These are phyloP conservation scores for Chrysoporthe cubensis DNA, from an alignment of 2,329 filamentous ascomycete species.

Conservation along the genomic window DNA sequence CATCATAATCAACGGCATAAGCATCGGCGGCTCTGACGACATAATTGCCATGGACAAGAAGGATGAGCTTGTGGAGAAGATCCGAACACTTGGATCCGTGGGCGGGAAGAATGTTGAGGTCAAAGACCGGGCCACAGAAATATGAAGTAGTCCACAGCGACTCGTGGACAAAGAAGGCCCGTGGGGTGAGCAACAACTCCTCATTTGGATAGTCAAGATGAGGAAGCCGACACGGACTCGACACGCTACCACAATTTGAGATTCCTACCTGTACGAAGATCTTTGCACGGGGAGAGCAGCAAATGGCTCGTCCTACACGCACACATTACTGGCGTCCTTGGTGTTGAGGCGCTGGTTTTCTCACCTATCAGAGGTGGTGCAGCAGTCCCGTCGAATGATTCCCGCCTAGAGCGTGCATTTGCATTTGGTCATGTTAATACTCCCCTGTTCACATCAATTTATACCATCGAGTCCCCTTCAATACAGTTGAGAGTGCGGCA, in stretches of 20 bases:
- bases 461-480: not conserved
- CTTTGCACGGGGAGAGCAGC: not conserved
- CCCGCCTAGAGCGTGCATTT: not conserved
- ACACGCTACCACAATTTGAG: not conserved
- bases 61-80: conserved; percentile 70
- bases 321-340: not conserved
- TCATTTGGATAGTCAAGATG: not conserved
- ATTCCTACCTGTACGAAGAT: no score
- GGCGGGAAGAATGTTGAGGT: conserved; percentile 68
- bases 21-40: conserved; percentile 89
- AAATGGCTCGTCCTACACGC: not conserved
- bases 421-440: no score
- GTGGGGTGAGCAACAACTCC: not conserved
- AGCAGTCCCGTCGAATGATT: not conserved
- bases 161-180: not conserved
- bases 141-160: conserved; percentile 5
- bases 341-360: not conserved
- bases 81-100: conserved; percentile 60
- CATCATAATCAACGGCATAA: conserved; percentile 82
- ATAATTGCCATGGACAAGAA: conserved; percentile 71
- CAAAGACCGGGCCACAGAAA: conserved; percentile 49
- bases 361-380: not conserved
- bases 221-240: not conserved
- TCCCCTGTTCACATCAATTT: not conserved
- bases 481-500: not conserved